Evolutionary conservation across 2,329 filamentous ascomycete genomes (phyloP), one percentile per base, ranked within the genome.

Genomic region (Fusarium sp.): DNA sequence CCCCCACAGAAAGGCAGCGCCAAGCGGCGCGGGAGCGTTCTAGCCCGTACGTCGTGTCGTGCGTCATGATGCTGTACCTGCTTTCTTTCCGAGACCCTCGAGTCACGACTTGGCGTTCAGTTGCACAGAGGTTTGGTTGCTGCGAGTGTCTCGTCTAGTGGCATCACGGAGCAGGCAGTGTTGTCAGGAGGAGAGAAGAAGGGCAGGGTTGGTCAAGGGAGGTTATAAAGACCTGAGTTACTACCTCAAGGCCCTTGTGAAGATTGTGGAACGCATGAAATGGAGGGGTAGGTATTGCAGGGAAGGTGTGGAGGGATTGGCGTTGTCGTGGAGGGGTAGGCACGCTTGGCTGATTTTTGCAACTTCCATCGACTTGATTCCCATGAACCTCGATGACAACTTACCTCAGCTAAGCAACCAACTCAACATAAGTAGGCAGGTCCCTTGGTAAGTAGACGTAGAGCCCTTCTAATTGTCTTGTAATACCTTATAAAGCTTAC

Each of bases 1-100:
- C 60, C 59, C 40, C 40, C 60, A 62, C 60, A 62, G 29, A 50
- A 62, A 29, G 60, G 22, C 10, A 52, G 20, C 14, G 45, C 60
- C 60, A 62, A 52, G 60, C 42, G 27, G 38, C n/a, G 38, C 38
- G 38, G 40, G n/a, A 24, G n/a, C 59, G 59, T 62, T 61, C 59
- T 62, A 50, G 59, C 38, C 59, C 59, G 20, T 10, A 31, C 24
- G 18, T 45, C n/a, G 40, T 47, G 59, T 31, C 38, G 59, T 47
- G 34, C 20, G 57, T 42, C 34, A 29, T 40, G 57, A 59, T 40
- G 57, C 37, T 59, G 57, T 40, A 38, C 37, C 24, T 59, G 57
- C 34, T 27, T 42, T 40, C 37, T 42, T 52, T 52, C 47, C 18
- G 47, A 52, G 27, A 52, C 47, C 27, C 18, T 52, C 47, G 47